These are phyloP conservation scores for Pyrus betulifolia DNA, from an alignment of 306 rosid genomes.

Conservation along the genomic window DNA sequence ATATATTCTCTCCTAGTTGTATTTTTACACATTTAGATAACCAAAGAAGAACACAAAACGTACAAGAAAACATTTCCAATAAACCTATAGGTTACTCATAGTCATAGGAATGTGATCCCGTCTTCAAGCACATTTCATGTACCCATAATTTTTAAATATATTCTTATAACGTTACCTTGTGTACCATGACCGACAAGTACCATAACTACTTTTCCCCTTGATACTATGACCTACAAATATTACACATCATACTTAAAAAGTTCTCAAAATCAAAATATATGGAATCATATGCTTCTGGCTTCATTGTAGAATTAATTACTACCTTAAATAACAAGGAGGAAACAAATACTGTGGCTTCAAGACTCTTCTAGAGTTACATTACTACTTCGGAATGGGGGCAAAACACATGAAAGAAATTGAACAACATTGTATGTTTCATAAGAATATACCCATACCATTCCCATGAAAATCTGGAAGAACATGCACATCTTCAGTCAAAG, in stretches of 20 bases:
- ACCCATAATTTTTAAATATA: too few relatives aligned
- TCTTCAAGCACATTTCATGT: too few relatives aligned
- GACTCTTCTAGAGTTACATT: not conserved
- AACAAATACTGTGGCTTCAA: not conserved
- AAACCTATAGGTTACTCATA: too few relatives aligned
- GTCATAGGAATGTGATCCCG: too few relatives aligned
- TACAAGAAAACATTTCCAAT: too few relatives aligned
- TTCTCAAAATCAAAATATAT: not conserved
- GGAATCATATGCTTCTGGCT: not conserved
- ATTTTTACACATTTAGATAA: too few relatives aligned
- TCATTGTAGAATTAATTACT: not conserved
- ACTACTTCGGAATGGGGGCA: not conserved
- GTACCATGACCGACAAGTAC: too few relatives aligned
- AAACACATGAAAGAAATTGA: not conserved
- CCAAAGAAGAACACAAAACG: too few relatives aligned
- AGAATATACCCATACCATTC: conserved; percentile 55
- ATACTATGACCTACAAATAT: not conserved
- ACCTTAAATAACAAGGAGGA: not conserved
- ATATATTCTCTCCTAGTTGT: too few relatives aligned
- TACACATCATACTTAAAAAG: not conserved
- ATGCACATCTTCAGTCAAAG: conserved; percentile 75
- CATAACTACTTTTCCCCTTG: not conserved
- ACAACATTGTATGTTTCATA: not conserved
- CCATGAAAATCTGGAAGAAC: conserved; percentile 96
- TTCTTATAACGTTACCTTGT: too few relatives aligned